phyloP scores from a whole-genome alignment of 345 rosid genomes.

The Dovyalis caffra region DNA sequence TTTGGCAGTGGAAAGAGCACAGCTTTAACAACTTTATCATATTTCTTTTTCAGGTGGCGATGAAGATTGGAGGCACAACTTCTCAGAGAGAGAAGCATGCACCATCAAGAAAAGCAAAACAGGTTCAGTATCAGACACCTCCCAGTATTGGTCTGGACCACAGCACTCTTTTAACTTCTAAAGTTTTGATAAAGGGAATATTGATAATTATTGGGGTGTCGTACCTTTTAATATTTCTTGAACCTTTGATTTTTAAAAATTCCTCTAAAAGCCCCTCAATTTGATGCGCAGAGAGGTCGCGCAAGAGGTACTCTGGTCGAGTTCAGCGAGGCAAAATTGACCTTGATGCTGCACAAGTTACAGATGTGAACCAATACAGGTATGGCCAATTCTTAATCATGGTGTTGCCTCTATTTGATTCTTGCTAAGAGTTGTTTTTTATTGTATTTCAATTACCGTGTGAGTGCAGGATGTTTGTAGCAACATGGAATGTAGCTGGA shows the following conservation, averaged over 20 bases:
- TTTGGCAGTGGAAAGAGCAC: conserved; percentile 31
- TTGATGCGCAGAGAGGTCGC: conserved; percentile 46
- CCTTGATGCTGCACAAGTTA: conserved; percentile 53
- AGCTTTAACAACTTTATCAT: conserved; percentile 61
- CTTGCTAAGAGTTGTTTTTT: conserved; percentile 3
- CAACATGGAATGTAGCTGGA: conserved; percentile 99
- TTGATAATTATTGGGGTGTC: neutral
- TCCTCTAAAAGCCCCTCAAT: conserved; percentile 7
- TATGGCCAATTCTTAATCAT: conserved; percentile 13
- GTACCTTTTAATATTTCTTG: conserved; percentile 4
- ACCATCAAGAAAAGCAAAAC: conserved; percentile 74
- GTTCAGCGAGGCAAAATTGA: conserved; percentile 56
- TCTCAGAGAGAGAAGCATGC: conserved; percentile 80
- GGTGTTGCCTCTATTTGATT: neutral
- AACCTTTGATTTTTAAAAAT: conserved; percentile 4
- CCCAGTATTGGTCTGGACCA: conserved; percentile 36
- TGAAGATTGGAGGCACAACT: conserved; percentile 73
- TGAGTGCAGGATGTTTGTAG: conserved; percentile 67
- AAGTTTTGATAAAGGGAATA: conserved; percentile 12
- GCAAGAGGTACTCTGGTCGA: conserved; percentile 53
- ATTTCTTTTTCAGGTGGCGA: conserved; percentile 66
- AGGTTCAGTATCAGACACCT: conserved; percentile 53
- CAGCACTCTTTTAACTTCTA: conserved; percentile 13
- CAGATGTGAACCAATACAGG: conserved; percentile 68
- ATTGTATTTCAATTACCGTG: conserved; percentile 6